phyloP scores from a whole-genome alignment of 768 basidiomycete genomes.

The Rhodosporidiobolus odoratus region DNA sequence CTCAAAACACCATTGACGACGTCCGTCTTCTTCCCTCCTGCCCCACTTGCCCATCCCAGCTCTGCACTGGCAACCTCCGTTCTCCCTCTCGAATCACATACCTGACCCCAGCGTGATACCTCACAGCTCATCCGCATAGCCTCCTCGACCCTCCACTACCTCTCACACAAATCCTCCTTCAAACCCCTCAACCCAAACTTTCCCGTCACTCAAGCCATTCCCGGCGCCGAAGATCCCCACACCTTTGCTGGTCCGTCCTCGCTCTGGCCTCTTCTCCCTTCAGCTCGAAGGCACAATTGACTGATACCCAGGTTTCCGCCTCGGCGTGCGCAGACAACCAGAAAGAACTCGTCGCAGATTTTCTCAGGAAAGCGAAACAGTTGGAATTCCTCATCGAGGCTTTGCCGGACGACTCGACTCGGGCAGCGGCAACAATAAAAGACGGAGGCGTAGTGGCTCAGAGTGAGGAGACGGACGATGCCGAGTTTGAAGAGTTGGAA shows the following conservation, averaged over 20 bases:
- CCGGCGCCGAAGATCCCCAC: constrained; percentile 48
- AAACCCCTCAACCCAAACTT: constrained; percentile 69
- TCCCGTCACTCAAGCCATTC: constrained; percentile 76
- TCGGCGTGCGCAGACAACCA: constrained; percentile 60
- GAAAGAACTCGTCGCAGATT: constrained; percentile 73
- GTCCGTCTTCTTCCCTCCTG: constrained; percentile 47
- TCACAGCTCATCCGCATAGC: constrained; percentile 76
- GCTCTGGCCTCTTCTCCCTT: background rate
- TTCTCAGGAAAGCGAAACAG: constrained; percentile 81
- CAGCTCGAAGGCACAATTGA: background rate
- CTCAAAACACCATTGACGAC: constrained; percentile 89
- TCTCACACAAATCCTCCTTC: constrained; percentile 70
- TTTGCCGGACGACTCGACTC: constrained; percentile 45
- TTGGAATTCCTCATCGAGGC: constrained; percentile 77
- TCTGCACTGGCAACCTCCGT: background rate
- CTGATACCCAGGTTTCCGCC: too few relatives aligned
- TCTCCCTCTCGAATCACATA: background rate
- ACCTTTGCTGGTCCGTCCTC: background rate
- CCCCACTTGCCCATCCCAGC: background rate
- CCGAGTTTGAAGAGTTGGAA: constrained; percentile 56
- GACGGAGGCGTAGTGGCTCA: too few relatives aligned
- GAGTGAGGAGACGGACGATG: too few relatives aligned
- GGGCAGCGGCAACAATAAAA: constrained; percentile 65
- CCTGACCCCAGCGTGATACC: background rate
- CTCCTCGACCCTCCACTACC: constrained; percentile 73